Conservation (phyloP, 257 asterid genomes). For the Rehmannia glutinosa region DNA sequence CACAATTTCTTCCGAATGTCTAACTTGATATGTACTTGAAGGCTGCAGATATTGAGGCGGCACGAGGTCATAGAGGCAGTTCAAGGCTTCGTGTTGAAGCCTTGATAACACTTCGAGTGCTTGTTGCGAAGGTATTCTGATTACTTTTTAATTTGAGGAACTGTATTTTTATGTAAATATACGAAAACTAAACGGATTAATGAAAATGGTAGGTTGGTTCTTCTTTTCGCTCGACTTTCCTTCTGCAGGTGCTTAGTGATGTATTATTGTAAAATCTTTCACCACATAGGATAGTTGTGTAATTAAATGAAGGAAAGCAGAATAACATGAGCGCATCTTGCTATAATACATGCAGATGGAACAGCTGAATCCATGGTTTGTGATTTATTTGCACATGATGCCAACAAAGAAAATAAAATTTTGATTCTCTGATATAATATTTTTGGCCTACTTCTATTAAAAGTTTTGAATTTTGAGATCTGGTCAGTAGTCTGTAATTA, state of each 20-base stretch:
- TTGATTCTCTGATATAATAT: not conserved
- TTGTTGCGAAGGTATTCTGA: conserved; percentile 72
- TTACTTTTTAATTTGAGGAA: conserved; percentile 13
- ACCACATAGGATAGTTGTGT: not conserved
- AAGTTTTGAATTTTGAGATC: no score
- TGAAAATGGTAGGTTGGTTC: not conserved
- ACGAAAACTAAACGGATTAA: not conserved
- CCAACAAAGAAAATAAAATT: not conserved
- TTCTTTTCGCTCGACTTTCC: conserved; percentile 10
- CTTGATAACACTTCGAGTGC: conserved; percentile 67
- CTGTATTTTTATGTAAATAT: not conserved
- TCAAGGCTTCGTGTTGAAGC: conserved; percentile 84
- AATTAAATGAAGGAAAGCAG: not conserved
- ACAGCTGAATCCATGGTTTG: not conserved
- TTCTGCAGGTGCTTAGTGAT: not conserved
- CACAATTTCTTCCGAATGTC: conserved; percentile 15
- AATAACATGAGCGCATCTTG: not conserved
- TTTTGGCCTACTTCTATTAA: not conserved
- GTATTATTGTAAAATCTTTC: not conserved
- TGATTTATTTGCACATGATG: not conserved
- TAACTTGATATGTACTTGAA: conserved; percentile 44
- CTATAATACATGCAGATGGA: conserved; percentile 6
- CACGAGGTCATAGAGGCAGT: conserved; percentile 88
- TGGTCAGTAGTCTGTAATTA: not conserved
- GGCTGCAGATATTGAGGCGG: conserved; percentile 92